A percentile compares a stretch with the other conserved stretches of the same genome.
Conservation (phyloP, 2,329 filamentous ascomycete genomes). For the Sporothrix mexicana region DNA sequence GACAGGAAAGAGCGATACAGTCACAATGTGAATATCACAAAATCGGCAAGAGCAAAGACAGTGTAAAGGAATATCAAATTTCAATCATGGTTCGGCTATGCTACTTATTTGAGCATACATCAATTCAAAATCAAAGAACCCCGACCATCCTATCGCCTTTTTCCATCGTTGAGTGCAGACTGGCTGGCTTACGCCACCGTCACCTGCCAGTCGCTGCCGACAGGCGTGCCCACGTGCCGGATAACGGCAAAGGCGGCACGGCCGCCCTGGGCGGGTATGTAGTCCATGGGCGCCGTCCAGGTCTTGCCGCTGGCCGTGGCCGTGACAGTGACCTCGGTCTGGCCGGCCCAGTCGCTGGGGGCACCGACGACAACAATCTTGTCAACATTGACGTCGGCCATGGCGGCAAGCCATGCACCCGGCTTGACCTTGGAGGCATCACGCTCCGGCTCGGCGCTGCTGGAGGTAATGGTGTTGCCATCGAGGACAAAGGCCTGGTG, state of each 20-base stretch:
- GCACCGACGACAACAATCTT: constrained; percentile 84
- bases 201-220: constrained; percentile 61
- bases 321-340: constrained; percentile 60
- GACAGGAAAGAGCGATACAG: background rate
- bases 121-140: background rate
- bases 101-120: background rate
- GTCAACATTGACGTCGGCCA: constrained; percentile 79
- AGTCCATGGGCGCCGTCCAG: constrained; percentile 66
- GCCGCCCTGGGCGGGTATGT: constrained; percentile 54
- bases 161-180: background rate
- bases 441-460: constrained; percentile 67
- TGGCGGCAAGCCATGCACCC: constrained; percentile 76
- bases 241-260: constrained; percentile 60
- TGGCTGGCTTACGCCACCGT: constrained; percentile 44
- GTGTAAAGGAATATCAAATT: background rate
- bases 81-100: background rate
- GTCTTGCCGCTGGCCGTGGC: constrained; percentile 57
- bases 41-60: no score
- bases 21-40: no score
- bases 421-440: constrained; percentile 61
- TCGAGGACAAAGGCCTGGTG: constrained; percentile 78
- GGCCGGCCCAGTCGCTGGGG: constrained; percentile 71
- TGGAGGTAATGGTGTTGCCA: constrained; percentile 61
- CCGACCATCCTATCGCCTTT: background rate
- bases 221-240: constrained; percentile 57